phyloP scores from a whole-genome alignment of 2,329 filamentous ascomycete genomes.

The Trichoderma citrinoviride region DNA sequence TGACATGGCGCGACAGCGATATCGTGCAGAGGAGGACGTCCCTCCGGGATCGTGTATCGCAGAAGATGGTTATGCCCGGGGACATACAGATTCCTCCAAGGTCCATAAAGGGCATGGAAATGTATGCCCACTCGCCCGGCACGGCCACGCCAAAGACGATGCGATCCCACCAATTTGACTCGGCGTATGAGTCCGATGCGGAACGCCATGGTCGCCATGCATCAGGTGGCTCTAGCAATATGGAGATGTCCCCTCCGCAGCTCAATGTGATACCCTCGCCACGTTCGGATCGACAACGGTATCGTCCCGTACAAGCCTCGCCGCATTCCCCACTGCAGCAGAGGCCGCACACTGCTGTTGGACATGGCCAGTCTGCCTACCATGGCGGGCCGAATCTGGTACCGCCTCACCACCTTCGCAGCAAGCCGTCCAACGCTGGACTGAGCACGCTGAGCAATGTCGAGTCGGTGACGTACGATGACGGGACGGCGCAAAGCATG shows the following conservation, averaged over 20 bases:
- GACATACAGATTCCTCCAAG: slow-evolving; percentile 53
- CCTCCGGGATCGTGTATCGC: slow-evolving; percentile 52
- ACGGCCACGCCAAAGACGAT: slow-evolving; percentile 35
- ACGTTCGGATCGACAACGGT: slow-evolving; percentile 45
- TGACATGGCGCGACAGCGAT: slow-evolving; percentile 8
- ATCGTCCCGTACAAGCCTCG: slow-evolving; percentile 60
- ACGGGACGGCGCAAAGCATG: slow-evolving; percentile 32
- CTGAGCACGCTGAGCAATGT: slow-evolving; percentile 59
- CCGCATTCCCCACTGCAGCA: slow-evolving; percentile 63
- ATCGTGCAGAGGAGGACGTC: slow-evolving; percentile 40
- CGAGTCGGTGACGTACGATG: slow-evolving; percentile 46
- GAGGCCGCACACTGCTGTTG: slow-evolving; percentile 52
- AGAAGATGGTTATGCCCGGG: slow-evolving; percentile 51
- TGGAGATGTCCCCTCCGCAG: slow-evolving; percentile 28
- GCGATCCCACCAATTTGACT: slow-evolving; percentile 40
- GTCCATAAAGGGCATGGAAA: slow-evolving; percentile 23
- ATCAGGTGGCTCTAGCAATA: slow-evolving; percentile 36
- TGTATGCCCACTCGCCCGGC: slow-evolving; percentile 30
- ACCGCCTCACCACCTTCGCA: slow-evolving; percentile 43
- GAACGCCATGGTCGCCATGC: slow-evolving; percentile 40
- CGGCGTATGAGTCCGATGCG: slow-evolving; percentile 48
- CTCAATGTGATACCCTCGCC: slow-evolving; percentile 34
- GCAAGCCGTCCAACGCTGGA: slow-evolving; percentile 53
- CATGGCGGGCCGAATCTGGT: slow-evolving; percentile 32
- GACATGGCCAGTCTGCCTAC: slow-evolving; percentile 28